Percentiles rank a stretch among this genome's conserved stretches.
These are phyloP conservation scores for Trametopsis cervina DNA, from an alignment of 768 basidiomycete species.

Conservation along the genomic window DNA sequence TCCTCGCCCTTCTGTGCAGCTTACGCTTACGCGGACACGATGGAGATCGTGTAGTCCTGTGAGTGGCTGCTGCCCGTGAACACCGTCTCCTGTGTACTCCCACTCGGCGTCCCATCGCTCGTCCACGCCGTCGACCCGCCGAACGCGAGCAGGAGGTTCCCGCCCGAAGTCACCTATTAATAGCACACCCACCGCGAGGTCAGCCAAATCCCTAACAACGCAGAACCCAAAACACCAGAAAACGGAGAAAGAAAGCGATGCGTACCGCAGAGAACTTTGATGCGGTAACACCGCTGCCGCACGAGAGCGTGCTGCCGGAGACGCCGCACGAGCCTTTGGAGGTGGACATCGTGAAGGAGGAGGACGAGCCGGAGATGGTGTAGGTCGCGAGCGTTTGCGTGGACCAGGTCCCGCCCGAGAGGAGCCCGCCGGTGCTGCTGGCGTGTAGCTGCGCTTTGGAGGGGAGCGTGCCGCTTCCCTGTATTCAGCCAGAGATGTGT, in stretches of 20 bases:
- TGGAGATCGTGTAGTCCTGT: constrained; percentile 21
- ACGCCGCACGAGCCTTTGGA: constrained; percentile 55
- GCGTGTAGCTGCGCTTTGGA: constrained; percentile 41
- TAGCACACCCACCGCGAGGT: not conserved
- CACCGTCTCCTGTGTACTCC: constrained; percentile 31
- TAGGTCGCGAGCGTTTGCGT: constrained; percentile 55
- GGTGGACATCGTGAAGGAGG: constrained; percentile 50
- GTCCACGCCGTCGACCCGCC: constrained; percentile 43
- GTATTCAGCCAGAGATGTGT: not conserved
- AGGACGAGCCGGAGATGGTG: constrained; percentile 38
- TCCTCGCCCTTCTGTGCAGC: too few relatives aligned
- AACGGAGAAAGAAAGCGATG: constrained; percentile 1
- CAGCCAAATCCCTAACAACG: too few relatives aligned
- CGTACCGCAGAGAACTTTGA: constrained; percentile 48
- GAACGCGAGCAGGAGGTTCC: constrained; percentile 41
- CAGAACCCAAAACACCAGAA: too few relatives aligned
- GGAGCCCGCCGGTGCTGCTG: constrained; percentile 40
- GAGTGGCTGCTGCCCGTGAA: constrained; percentile 24
- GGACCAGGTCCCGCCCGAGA: constrained; percentile 52
- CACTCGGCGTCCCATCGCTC: constrained; percentile 46
- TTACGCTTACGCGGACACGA: constrained; percentile 17
- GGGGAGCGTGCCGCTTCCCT: constrained; percentile 27
- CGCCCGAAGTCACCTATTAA: constrained; percentile 39
- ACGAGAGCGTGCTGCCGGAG: constrained; percentile 36
- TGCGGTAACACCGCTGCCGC: constrained; percentile 41